phyloP scores from a whole-genome alignment of 2,329 filamentous ascomycete species.

The Sporothrix globosa region DNA sequence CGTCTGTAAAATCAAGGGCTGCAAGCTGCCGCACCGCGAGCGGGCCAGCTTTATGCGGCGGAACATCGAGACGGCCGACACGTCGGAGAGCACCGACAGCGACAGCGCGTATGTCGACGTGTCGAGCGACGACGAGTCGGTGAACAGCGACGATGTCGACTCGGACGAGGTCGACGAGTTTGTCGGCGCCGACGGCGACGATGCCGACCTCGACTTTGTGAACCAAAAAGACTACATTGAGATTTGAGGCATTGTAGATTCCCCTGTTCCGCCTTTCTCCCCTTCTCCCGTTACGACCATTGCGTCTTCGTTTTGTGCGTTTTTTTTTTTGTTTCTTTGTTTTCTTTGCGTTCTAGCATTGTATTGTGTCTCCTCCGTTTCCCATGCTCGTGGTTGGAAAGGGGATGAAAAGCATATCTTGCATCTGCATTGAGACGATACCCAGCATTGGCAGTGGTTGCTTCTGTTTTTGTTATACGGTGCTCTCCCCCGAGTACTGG shows the following conservation, averaged over 20 bases:
- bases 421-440: constrained; percentile 23
- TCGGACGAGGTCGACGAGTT: constrained; percentile 74
- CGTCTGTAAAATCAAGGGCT: constrained; percentile 76
- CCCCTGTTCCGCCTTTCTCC: background rate
- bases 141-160: constrained; percentile 77
- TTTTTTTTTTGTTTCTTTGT: background rate
- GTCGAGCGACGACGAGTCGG: constrained; percentile 79
- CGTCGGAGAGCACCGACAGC: constrained; percentile 1
- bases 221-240: constrained; percentile 64
- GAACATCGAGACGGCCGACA: constrained; percentile 58
- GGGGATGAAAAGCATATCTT: background rate
- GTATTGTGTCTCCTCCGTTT: background rate
- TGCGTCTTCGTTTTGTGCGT: background rate
- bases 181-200: constrained; percentile 57
- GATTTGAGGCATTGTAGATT: constrained; percentile 42
- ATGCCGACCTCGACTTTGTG: constrained; percentile 57
- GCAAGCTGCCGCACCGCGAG: constrained; percentile 84
- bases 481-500: too few species aligned
- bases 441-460: constrained; percentile 21
- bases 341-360: background rate
- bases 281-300: background rate
- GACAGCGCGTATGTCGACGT: constrained; percentile 65
- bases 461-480: background rate
- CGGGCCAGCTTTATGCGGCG: constrained; percentile 79
- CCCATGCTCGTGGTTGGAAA: background rate